Conservation (phyloP, 306 rosid genomes). For the Sindora glabra region DNA sequence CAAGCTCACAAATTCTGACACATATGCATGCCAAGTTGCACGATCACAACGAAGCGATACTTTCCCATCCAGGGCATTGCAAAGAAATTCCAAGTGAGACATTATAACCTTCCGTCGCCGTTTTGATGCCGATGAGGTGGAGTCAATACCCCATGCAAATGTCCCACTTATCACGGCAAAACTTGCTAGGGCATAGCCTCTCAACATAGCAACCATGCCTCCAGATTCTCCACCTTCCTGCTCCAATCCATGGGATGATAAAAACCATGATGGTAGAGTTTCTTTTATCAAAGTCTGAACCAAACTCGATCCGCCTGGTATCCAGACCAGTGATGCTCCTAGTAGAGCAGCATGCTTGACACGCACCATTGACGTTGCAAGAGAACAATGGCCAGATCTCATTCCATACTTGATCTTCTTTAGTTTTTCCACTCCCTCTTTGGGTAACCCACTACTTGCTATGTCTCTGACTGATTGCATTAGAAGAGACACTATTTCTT, state of each 20-base stretch:
- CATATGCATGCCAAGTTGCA: conserved; percentile 72
- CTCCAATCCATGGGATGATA: conserved; percentile 40
- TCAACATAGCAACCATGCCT: conserved; percentile 54
- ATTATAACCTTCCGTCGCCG: conserved; percentile 48
- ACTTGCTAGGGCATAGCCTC: conserved; percentile 75
- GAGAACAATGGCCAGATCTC: conserved; percentile 65
- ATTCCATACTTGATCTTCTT: conserved; percentile 59
- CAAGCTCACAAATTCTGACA: conserved; percentile 61
- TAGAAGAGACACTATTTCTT: conserved; percentile 69
- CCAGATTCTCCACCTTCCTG: conserved; percentile 51
- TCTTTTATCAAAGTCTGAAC: conserved; percentile 66
- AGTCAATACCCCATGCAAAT: conserved; percentile 85
- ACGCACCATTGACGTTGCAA: conserved; percentile 56
- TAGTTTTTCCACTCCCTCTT: conserved; percentile 38
- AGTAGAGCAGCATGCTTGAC: conserved; percentile 81
- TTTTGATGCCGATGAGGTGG: conserved; percentile 28
- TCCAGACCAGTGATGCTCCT: conserved; percentile 81
- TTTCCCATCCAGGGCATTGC: conserved; percentile 48
- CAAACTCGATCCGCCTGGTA: conserved; percentile 66
- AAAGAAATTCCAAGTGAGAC: conserved; percentile 63
- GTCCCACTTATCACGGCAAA: conserved; percentile 60
- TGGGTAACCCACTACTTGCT: conserved; percentile 53
- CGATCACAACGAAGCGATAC: conserved; percentile 47
- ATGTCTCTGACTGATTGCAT: conserved; percentile 70
- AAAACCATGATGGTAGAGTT: conserved; percentile 78